A percentile compares a stretch with the other conserved stretches of the same genome.
These are phyloP conservation scores for Pseudogymnoascus pannorum DNA, from an alignment of 2,329 filamentous ascomycete species.

Conservation along the genomic window DNA sequence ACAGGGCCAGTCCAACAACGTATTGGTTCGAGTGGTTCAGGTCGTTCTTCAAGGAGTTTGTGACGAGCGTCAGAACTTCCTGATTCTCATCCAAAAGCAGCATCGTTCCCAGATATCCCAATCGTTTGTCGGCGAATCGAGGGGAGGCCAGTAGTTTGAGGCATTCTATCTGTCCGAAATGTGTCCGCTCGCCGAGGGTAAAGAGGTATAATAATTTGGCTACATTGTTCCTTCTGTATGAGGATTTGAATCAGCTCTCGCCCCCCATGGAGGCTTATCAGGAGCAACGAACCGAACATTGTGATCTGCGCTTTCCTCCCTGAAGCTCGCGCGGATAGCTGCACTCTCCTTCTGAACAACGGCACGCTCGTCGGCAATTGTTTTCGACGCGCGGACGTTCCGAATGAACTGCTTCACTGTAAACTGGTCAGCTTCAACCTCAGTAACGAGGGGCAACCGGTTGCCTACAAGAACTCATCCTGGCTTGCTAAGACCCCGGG, in stretches of 20 bases:
- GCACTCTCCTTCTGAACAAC: conserved; percentile 99
- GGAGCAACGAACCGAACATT: conserved; percentile 64
- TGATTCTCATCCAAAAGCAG: conserved; percentile 95
- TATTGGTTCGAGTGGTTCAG: conserved; percentile 97
- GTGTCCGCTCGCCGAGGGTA: conserved; percentile 91
- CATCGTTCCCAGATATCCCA: conserved; percentile 95
- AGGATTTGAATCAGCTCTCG: conserved; percentile 14
- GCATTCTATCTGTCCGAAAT: conserved; percentile 99
- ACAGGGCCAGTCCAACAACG: conserved; percentile 91
- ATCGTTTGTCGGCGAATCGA: conserved; percentile 92
- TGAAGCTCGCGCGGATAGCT: conserved; percentile 92
- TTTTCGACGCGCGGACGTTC: conserved; percentile 97
- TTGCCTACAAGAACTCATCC: conserved; percentile 30
- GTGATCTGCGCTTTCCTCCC: conserved; percentile 91
- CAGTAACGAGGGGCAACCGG: conserved; percentile 14
- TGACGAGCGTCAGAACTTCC: conserved; percentile 93
- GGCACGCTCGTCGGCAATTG: conserved; percentile 95
- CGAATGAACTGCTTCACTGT: conserved; percentile 99
- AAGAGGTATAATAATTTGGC: conserved; percentile 97
- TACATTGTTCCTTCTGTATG: conserved; percentile 86
- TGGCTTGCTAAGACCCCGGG: conserved; percentile 14
- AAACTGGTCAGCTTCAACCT: conserved; percentile 16
- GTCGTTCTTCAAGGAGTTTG: conserved; percentile 96
- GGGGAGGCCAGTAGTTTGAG: conserved; percentile 94
- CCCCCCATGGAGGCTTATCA: not conserved